Base-by-base conservation (phyloP, 2,329 filamentous ascomycete species). In the Eutypa lata region DNA sequence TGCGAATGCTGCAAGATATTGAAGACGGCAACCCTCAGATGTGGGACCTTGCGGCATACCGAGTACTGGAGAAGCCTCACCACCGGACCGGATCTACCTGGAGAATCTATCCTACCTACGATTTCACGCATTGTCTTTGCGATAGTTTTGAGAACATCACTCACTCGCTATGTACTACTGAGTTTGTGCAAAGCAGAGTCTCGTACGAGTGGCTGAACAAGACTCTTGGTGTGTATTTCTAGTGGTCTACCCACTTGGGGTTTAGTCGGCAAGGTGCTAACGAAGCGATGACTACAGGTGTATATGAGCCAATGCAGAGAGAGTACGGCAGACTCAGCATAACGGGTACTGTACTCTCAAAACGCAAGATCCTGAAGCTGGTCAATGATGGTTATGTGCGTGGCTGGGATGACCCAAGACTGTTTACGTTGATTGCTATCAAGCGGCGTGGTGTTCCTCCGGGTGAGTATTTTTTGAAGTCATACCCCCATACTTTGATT, bases 31-130 rank as follows among this genome's bases (percentile, higher is more conserved):
- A 97, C 69, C 91, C 92, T 7, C 90, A 96, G 72, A 64, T 64
- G 89, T 97, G 93, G 93, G 93, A 97, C 76, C 74, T 96, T 50
- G 89, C 90, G 2, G 93, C 93, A 16, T 97, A 96, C 72, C 85
- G 93, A 55, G 87, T 97, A 51, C 80, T 91, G 42, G 73, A 82
- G 53, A 78, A 78, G 55, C 80, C 85, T 43, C 91, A 96, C 68
- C 85, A 90, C 71, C 83, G 90, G 35, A 96, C 92, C 0, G 90
- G 89, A 28, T 77, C 82, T 58, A 85, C 88, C 66, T 97, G 92
- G 91, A 88, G 86, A 71, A 96, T 97, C 57, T 97, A 96, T 69
- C 94, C 94, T 0, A 95, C 93, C 0, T 97, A 97, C 66, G 92
- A 96, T 69, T 95, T 95, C 68, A 89, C 88, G 0, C 90, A 95